Evolutionary conservation across 768 basidiomycete genomes (phyloP), one percentile per base, ranked within the genome.

Genomic region (Termitomyces sp.): DNA sequence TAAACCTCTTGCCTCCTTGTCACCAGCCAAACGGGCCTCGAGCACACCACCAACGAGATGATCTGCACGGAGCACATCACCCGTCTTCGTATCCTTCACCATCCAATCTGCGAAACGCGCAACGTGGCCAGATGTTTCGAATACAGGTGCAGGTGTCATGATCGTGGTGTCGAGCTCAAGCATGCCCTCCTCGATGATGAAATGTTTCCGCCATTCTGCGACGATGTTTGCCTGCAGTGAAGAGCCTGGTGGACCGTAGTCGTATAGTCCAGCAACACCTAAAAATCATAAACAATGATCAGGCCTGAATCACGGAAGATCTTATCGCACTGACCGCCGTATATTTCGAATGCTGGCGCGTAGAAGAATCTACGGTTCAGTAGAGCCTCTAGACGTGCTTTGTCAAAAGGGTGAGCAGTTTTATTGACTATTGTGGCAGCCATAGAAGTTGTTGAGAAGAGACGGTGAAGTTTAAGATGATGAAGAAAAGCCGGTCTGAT

Each of bases 31-130:
- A 22, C 95, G 79, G 5, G 92, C 92, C 73, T 96, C 90, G 46
- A 98, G 79, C 46, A 98, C 95, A 64, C 77, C 87, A 70, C 94
- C 94, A 61, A 98, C 94, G 18, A 98, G 83, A 72, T 98, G 97
- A 71, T 98, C 95, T 26, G 96, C 96, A 46, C 96, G 88, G 65
- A 97, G 85, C 48, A 98, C 95, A 66, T 98, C 94, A 46, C 94
- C 94, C n/a, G 90, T 95, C 76, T 92, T 86, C 26, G 78, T 76
- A 65, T 98, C 96, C 76, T 96, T 97, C 67, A 93, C 92, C 96
- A 98, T 98, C 96, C 95, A 99, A 69, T 99, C 97, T 5, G 96
- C 92, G 68, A 98, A 99, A 63, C 95, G 85, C 43, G 94, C 95
- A 59, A 98, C 96, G 74, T 98, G 97, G 29, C 97, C 95, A 34